Conservation (phyloP, 192 early-diverging fungal species). For the Umbelopsis isabellina region DNA sequence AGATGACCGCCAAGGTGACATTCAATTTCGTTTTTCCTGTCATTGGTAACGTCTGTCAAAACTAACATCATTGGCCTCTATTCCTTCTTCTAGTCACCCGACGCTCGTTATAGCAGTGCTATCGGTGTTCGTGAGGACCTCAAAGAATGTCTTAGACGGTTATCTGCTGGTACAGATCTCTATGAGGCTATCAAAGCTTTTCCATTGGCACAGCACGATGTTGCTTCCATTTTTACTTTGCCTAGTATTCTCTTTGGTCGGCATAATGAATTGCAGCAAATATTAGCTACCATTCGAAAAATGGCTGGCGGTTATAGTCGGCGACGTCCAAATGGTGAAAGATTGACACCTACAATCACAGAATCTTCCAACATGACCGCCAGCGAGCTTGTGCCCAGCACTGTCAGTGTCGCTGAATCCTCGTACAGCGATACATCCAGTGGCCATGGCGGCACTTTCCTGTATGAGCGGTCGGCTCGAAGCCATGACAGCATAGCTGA, state of each 20-base stretch:
- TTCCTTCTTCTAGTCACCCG: slow-evolving; percentile 28
- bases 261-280: slow-evolving; percentile 27
- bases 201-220: slow-evolving; percentile 34
- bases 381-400: neutral
- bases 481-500: slow-evolving; percentile 24
- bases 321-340: neutral
- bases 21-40: neutral
- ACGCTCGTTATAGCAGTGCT: slow-evolving; percentile 39
- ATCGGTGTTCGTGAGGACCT: slow-evolving; percentile 31
- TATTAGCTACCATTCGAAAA: slow-evolving; percentile 28
- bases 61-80: neutral
- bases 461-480: slow-evolving; percentile 9
- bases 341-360: slow-evolving; percentile 14
- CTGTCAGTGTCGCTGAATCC: slow-evolving; percentile 13
- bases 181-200: slow-evolving; percentile 28
- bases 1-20: slow-evolving; percentile 38
- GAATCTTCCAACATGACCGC: slow-evolving; percentile 17
- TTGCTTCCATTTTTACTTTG: slow-evolving; percentile 40
- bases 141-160: slow-evolving; percentile 30
- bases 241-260: slow-evolving; percentile 36
- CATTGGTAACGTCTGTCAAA: neutral
- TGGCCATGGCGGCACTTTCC: neutral
- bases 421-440: slow-evolving; percentile 12
- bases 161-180: slow-evolving; percentile 23
- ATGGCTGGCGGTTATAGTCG: slow-evolving; percentile 23